These are phyloP conservation scores for Tilletiaria anomala DNA, from an alignment of 1,284 basidiomycete species.

Conservation along the genomic window DNA sequence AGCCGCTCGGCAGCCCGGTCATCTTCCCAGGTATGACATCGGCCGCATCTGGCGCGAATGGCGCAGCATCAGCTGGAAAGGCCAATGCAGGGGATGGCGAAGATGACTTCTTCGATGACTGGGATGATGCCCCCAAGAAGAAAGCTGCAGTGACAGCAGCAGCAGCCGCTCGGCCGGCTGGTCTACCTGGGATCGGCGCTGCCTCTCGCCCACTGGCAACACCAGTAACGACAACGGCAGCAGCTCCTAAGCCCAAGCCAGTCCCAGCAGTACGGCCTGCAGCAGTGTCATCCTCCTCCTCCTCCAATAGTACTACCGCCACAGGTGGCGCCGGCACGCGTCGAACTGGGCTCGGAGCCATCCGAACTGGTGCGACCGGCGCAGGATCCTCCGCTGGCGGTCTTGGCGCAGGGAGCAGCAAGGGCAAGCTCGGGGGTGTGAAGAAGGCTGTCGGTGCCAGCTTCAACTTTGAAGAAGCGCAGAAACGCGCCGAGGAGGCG, in stretches of 20 bases:
- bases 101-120: slow-evolving; percentile 52
- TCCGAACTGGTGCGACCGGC: slow-evolving; percentile 8
- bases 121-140: slow-evolving; percentile 8
- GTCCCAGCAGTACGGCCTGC: slow-evolving; percentile 7
- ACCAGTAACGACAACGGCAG: neutral
- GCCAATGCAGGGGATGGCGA: slow-evolving; percentile 50
- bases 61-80: too few species aligned
- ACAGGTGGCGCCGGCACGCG: neutral
- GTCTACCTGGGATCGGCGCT: slow-evolving; percentile 5
- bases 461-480: slow-evolving; percentile 35
- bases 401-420: slow-evolving; percentile 13
- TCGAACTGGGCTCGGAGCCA: slow-evolving; percentile 7
- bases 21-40: slow-evolving; percentile 41
- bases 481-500: slow-evolving; percentile 23
- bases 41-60: slow-evolving; percentile 42
- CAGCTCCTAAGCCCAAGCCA: slow-evolving; percentile 8
- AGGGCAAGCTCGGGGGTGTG: slow-evolving; percentile 19
- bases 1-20: slow-evolving; percentile 25
- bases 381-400: slow-evolving; percentile 2
- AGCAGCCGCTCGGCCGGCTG: slow-evolving; percentile 1
- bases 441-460: slow-evolving; percentile 23
- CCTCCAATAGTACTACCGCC: slow-evolving; percentile 4
- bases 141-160: slow-evolving; percentile 8
- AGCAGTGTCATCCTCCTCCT: slow-evolving; percentile 13
- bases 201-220: neutral